Base-by-base conservation (phyloP, 495 filamentous ascomycete species). In the Trichoderma virens region DNA sequence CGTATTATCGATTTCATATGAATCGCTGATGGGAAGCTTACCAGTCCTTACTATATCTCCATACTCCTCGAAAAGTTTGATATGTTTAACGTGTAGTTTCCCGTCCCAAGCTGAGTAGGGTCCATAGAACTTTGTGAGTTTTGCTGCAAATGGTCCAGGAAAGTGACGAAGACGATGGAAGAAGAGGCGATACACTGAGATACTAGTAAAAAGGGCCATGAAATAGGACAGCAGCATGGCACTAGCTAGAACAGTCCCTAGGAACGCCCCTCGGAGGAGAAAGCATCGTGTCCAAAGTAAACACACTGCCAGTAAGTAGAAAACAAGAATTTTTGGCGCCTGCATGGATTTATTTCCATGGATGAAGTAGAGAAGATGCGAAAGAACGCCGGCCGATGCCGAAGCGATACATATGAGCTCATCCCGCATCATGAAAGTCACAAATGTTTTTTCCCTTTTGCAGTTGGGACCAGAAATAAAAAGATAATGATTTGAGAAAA, bases 151-250 rank as follows among this genome's bases (percentile, higher is more conserved):
- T 1, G 81, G 79, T 0, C 82, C 82, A 1, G 76, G 74, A 65
- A 83, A 83, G 9, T 65, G 66, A 25, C 76, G 67, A 1, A 83
- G 68, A 5, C 70, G 78, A 69, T 83, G 79, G 66, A 83, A 79
- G 67, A 76, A 81, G 27, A 73, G 27, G 11, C 81, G 72, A 64
- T 83, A 83, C 18, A 75, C 35, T 30, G 69, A 34, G 32, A 84
- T 79, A 67, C 79, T 83, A 16, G 70, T 64, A 45, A 79, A 73
- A 1, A 84, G 72, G 1, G 70, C 61, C n/a, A 61, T 51, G 7
- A 74, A 45, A 56, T 78, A 79, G 9, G 67, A 59, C 0, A 51
- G 16, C 8, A 20, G 51, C 2, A 70, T 28, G 9, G 47, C 25
- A 1, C 60, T 20, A 31, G 18, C 41, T 4, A 2, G 25, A 4